Conservation (phyloP, 2,329 filamentous ascomycete species). For the Aspergillus chevalieri region DNA sequence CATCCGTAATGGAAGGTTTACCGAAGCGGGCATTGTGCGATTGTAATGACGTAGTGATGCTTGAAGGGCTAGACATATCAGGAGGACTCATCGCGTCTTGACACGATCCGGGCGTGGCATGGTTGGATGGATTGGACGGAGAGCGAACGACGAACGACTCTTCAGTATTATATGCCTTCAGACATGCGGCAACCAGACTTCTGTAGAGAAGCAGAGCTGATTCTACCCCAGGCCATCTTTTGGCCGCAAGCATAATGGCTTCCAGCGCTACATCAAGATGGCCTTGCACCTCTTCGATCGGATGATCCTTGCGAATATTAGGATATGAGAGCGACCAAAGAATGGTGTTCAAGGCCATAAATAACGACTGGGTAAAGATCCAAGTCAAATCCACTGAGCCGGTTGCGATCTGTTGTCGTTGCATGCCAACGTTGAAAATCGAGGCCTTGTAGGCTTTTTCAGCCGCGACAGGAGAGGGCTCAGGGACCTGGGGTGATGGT, state of each 20-base stretch:
- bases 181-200: constrained; percentile 76
- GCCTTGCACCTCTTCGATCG: constrained; percentile 67
- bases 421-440: constrained; percentile 72
- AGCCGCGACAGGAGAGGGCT: constrained; percentile 73
- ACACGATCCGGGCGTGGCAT: constrained; percentile 35
- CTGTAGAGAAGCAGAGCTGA: constrained; percentile 79
- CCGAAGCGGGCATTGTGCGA: constrained; percentile 26
- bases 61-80: constrained; percentile 36
- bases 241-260: constrained; percentile 70
- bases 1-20: constrained; percentile 23
- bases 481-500: constrained; percentile 85
- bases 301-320: constrained; percentile 68
- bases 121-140: constrained; percentile 39
- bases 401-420: constrained; percentile 70
- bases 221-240: constrained; percentile 85
- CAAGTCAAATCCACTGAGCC: constrained; percentile 80
- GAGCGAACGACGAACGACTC: constrained; percentile 48
- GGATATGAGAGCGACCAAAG: constrained; percentile 88
- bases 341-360: constrained; percentile 85
- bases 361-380: constrained; percentile 84
- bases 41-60: constrained; percentile 30
- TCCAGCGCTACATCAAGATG: constrained; percentile 70
- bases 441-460: constrained; percentile 77
- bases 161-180: constrained; percentile 74
- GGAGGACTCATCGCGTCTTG: constrained; percentile 36